A percentile compares a stretch with the other conserved stretches of the same genome.
Evolutionary conservation across 495 filamentous ascomycete species (phyloP).

Genomic region (Zalerion maritima): DNA sequence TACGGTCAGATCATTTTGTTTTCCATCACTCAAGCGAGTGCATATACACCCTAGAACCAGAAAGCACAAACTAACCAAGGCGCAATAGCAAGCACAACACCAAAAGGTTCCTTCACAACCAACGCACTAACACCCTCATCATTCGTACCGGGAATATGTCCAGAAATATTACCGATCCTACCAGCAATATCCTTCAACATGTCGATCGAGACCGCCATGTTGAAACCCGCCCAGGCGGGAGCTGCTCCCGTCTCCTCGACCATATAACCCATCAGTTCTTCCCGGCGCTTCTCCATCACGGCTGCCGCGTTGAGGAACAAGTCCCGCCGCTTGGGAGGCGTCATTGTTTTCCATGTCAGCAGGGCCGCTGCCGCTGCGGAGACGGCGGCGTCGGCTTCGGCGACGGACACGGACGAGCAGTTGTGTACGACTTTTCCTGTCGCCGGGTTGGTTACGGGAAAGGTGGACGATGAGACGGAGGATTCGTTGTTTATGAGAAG

Average conservation of each 20-base stretch:
- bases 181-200: constrained; percentile 59
- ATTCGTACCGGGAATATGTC: constrained; percentile 41
- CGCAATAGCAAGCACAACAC: constrained; percentile 67
- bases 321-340: constrained; percentile 47
- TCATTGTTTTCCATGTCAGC: constrained; percentile 51
- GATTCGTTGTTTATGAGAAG: constrained; percentile 64
- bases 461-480: constrained; percentile 41
- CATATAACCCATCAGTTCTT: constrained; percentile 50
- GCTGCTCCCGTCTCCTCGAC: constrained; percentile 53
- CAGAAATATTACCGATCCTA: constrained; percentile 43
- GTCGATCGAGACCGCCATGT: constrained; percentile 41
- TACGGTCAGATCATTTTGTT: constrained; percentile 2
- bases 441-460: constrained; percentile 50
- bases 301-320: constrained; percentile 59
- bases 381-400: constrained; percentile 47
- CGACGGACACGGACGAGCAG: constrained; percentile 44
- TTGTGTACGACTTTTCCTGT: constrained; percentile 46
- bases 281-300: constrained; percentile 44
- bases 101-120: constrained; percentile 67
- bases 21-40: not conserved
- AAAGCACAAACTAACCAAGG: constrained; percentile 48
- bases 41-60: not conserved
- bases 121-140: constrained; percentile 47
- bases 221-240: constrained; percentile 42
- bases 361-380: constrained; percentile 54